A percentile compares a stretch with the other conserved stretches of the same genome.
Evolutionary conservation across 1,284 basidiomycete genomes (phyloP).

Genomic region (Bondarzewia mesenterica): DNA sequence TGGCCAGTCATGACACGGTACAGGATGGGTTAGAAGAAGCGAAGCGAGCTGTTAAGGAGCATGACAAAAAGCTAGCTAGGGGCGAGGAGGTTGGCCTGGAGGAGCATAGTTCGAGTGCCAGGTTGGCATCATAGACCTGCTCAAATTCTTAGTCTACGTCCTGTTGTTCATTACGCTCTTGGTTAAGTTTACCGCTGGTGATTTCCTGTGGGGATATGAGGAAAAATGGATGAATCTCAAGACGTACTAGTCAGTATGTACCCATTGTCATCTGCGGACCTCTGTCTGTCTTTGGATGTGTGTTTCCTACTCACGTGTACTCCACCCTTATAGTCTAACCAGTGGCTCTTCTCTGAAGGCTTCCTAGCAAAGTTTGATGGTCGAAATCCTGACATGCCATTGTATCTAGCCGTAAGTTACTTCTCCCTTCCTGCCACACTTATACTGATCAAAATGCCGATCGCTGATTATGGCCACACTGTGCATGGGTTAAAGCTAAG

Average conservation of each 20-base stretch:
- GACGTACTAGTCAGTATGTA: slow-evolving; percentile 54
- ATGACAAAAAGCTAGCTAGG: slow-evolving; percentile 61
- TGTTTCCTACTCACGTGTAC: not conserved
- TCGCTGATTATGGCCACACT: not conserved
- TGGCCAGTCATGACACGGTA: no score
- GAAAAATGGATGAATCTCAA: slow-evolving; percentile 48
- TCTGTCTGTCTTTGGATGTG: not conserved
- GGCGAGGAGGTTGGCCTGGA: slow-evolving; percentile 68
- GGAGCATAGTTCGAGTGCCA: slow-evolving; percentile 65
- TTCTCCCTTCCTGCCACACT: not conserved
- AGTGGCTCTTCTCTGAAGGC: slow-evolving; percentile 68
- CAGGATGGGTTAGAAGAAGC: no score
- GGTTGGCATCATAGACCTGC: slow-evolving; percentile 52
- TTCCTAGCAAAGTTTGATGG: slow-evolving; percentile 75
- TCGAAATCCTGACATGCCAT: slow-evolving; percentile 52
- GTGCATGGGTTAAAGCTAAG: no score
- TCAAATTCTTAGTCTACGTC: slow-evolving; percentile 60
- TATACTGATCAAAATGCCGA: not conserved
- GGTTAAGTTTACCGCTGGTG: slow-evolving; percentile 76
- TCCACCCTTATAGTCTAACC: slow-evolving; percentile 34
- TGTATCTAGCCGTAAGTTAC: slow-evolving; percentile 75
- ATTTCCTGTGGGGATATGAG: slow-evolving; percentile 72
- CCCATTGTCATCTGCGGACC: not conserved
- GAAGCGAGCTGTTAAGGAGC: no score
- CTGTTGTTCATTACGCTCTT: slow-evolving; percentile 47